Evolutionary conservation across 2,329 filamentous ascomycete species (phyloP), one percentile per base, ranked within the genome.

Genomic region (Venturia carpophila): DNA sequence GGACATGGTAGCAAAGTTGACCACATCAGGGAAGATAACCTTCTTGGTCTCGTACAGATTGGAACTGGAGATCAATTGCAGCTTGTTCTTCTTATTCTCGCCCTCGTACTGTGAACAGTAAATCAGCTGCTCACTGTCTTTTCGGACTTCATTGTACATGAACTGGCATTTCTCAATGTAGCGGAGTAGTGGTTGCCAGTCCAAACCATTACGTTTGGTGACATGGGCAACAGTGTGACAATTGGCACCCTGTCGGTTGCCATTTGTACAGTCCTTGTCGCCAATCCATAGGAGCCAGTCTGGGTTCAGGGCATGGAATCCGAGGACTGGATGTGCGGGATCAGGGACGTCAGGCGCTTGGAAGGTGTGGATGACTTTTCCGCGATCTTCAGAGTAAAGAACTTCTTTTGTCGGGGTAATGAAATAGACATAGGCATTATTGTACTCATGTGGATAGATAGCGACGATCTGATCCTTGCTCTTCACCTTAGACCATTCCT

Each of bases 261-360:
- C 43, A 21, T 42, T n/a, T 17, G 45, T 41, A 73, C 91, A 95
- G 67, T 88, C 84, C 68, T 86, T 78, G 11, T 79, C 78, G 47
- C 92, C 93, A 61, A 89, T 85, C 92, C 92, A 97, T 67, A 99
- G 89, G 55, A 97, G 80, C 91, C 92, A 97, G 71, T 96, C 89
- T 15, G 71, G 70, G 73, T 88, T 89, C 71, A 89, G 85, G 0
- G 92, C 89, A 71, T 99, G 94, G 78, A 99, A 99, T 43, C 82
- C 80, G 69, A 90, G 75, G 52, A 92, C 81, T 21, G 84, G 82
- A 5, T 80, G 70, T 6, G 78, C 72, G 21, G 71, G 75, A 75
- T 82, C 82, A n/a, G 82, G 81, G 68, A 83, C 82, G 52, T 84
- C 80, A 0, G 88, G 89, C 2, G 88, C 85, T 66, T 90, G 76